phyloP scores from a whole-genome alignment of 345 rosid genomes.

The Rhizophora mangle region DNA sequence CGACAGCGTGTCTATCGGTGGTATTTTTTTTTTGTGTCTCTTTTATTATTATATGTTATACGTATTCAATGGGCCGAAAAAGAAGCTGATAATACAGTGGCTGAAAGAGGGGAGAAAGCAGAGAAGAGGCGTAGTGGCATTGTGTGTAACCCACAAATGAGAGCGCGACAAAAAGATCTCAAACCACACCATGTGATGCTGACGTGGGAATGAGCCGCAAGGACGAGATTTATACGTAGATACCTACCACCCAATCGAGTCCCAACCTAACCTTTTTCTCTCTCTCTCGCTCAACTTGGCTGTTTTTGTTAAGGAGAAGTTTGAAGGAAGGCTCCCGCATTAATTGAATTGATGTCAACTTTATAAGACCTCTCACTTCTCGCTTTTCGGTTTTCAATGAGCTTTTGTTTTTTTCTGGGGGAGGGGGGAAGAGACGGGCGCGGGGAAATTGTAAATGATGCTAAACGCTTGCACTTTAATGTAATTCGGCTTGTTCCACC shows the following conservation, averaged over 20 bases:
- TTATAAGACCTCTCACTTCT: slow-evolving; percentile 19
- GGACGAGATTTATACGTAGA: neutral
- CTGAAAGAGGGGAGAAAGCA: neutral
- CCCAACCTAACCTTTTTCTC: neutral
- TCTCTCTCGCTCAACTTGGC: neutral
- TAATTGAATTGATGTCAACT: neutral
- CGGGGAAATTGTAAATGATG: neutral
- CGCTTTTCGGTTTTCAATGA: neutral
- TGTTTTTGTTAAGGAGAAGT: neutral
- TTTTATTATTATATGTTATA: too few species aligned
- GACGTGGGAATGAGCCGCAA: slow-evolving; percentile 17
- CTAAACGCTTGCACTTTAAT: neutral
- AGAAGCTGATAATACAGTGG: neutral
- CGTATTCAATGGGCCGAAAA: neutral
- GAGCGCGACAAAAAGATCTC: slow-evolving; percentile 10
- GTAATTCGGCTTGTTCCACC: neutral
- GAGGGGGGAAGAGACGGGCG: neutral
- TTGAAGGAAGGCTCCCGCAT: neutral
- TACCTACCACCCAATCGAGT: neutral
- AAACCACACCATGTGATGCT: slow-evolving; percentile 20
- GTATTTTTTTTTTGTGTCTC: too few species aligned
- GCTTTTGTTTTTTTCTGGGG: neutral
- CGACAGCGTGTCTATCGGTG: too few species aligned
- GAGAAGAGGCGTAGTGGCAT: neutral
- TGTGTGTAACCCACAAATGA: slow-evolving; percentile 26